These are phyloP conservation scores for Cubamyces sp. DNA, from an alignment of 768 basidiomycete species.

Conservation along the genomic window DNA sequence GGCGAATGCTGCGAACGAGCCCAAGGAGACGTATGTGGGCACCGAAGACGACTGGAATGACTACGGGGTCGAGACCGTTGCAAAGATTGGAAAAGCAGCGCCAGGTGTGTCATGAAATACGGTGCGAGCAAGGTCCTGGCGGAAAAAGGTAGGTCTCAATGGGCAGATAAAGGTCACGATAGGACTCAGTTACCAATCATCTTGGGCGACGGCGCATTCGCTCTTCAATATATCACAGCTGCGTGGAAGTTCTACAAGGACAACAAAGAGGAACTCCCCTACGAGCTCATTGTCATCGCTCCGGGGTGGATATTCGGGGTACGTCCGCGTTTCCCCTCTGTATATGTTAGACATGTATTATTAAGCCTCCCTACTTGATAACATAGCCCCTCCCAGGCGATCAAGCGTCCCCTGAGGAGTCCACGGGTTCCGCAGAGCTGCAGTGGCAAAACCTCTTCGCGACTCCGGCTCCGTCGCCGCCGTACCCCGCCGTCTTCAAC, in stretches of 20 bases:
- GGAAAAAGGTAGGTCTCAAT: slow-evolving; percentile 29
- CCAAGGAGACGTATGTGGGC: not conserved
- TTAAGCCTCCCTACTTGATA: not conserved
- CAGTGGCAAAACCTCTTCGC: not conserved
- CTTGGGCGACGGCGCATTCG: not conserved
- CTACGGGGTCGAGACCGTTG: not conserved
- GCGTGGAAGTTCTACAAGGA: slow-evolving; percentile 40
- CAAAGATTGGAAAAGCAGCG: not conserved
- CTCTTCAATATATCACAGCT: not conserved
- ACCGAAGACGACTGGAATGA: not conserved
- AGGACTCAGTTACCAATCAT: not conserved
- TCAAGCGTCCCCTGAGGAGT: not conserved
- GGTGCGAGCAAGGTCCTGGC: not conserved
- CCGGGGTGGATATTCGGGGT: slow-evolving; percentile 47
- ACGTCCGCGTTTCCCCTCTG: not conserved
- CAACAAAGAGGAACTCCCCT: slow-evolving; percentile 43
- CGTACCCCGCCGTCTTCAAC: not conserved
- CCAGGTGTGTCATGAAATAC: not conserved
- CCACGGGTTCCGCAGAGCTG: not conserved
- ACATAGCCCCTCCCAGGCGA: slow-evolving; percentile 1
- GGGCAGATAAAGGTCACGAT: too few species aligned
- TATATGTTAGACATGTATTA: too few species aligned
- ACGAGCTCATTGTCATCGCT: slow-evolving; percentile 44
- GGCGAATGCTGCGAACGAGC: not conserved
- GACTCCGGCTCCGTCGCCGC: not conserved